phyloP scores from a whole-genome alignment of 768 basidiomycete species.

The Mycena latifolia region DNA sequence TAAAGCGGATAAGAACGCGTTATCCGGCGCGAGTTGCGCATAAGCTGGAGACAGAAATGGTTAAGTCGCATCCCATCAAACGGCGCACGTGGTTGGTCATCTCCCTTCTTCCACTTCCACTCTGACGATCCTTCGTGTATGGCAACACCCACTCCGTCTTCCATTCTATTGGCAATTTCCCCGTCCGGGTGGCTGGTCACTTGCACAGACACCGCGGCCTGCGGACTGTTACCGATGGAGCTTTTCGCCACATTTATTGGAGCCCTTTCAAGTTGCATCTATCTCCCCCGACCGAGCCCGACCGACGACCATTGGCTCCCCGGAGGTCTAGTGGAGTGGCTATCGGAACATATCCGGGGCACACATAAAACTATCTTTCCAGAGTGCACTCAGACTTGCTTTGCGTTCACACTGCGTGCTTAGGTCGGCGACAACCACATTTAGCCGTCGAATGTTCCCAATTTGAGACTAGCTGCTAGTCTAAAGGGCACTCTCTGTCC shows the following conservation, averaged over 20 bases:
- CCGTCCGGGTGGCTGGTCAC: not conserved
- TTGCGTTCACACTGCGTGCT: not conserved
- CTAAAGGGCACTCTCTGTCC: no score
- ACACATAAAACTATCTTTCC: not conserved
- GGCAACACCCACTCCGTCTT: not conserved
- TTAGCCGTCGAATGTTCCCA: not conserved
- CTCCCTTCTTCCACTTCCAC: not conserved
- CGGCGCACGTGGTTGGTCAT: not conserved
- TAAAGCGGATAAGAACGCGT: constrained; percentile 34
- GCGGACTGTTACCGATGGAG: constrained; percentile 4
- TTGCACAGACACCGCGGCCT: not conserved
- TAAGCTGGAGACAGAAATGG: constrained; percentile 1
- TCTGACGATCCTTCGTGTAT: not conserved
- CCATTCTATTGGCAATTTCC: not conserved
- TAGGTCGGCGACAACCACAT: not conserved
- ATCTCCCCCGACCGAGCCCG: no score
- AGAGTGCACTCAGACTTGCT: not conserved
- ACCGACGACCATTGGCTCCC: not conserved
- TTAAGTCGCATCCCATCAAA: constrained; percentile 15
- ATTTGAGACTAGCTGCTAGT: not conserved
- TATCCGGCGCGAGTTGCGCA: constrained; percentile 17
- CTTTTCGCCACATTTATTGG: not conserved
- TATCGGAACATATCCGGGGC: constrained; percentile 3
- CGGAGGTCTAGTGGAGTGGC: constrained; percentile 4
- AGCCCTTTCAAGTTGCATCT: no score